Base-by-base conservation (phyloP, 371 early-diverging fungal species). In the Coemansia sp. region DNA sequence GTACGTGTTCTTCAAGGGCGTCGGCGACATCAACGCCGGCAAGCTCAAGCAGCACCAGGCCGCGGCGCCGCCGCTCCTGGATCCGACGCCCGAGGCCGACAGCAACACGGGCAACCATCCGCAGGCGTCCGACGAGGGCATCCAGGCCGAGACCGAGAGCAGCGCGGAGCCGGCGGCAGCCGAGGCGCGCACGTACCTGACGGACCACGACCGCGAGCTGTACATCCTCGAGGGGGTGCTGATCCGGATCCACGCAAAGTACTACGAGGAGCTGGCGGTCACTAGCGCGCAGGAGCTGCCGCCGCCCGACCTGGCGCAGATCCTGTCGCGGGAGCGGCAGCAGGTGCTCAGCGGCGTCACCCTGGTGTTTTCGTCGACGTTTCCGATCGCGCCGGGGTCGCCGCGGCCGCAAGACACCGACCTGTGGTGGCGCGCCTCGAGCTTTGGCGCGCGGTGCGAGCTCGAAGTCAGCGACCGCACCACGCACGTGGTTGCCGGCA, bases 1-100 rank as follows among this genome's bases (percentile, higher is more conserved):
- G 42, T 98, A 95, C 93, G 87, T 88, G 55, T 97, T 94, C 71
- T 98, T 96, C 79, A 78, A 86, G 1, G 93, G 93, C n/a, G 90
- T 87, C 58, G 98, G 96, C 14, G 98, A 98, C 71, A 97, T 98
- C 65, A 95, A 98, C 73, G 91, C 86, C 26, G 81, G 79, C 14
- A 76, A 80, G 34, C 71, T 84, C 38, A 83, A 82, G 13, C 84
- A 47, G 82, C 65, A 38, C 58, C 7, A 30, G 50, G 5, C 54
- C 51, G 42, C 56, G 14, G 56, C 38, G 10, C 39, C 5, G 51
- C 20, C 20, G 20, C 20, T 20, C 20, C 50, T 13, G 52, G 47
- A 43, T 20, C 51, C 13, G 45, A 13, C 20, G 54, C n/a, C 36
- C 6, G 36, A 20, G 31, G 31, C 30, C 10, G 34, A 53, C 3